Percentiles rank a stretch among this genome's conserved stretches.
phyloP scores from a whole-genome alignment of 169 alveolate species.

The Hepatocystis sp. region DNA sequence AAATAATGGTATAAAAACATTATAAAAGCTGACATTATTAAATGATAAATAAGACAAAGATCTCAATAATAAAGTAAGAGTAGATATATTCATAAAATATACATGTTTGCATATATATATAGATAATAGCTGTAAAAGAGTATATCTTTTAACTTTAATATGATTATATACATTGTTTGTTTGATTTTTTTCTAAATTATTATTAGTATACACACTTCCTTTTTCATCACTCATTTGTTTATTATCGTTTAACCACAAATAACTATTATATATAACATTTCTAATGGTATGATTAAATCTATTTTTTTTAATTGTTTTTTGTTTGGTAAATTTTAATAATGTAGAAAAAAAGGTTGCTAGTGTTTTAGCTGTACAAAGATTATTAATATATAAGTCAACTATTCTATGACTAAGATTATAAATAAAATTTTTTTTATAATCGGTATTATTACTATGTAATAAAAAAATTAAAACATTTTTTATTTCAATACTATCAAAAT shows the following conservation, averaged over 20 bases:
- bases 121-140: slow-evolving; percentile 55
- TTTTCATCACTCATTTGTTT: neutral
- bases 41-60: slow-evolving; percentile 58
- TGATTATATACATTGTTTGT: slow-evolving; percentile 7
- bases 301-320: slow-evolving; percentile 28
- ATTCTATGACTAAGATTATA: slow-evolving; percentile 61
- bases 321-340: slow-evolving; percentile 48
- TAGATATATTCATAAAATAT: slow-evolving; percentile 63
- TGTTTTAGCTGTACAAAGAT: slow-evolving; percentile 16
- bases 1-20: slow-evolving; percentile 66
- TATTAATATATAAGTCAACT: slow-evolving; percentile 42
- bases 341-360: slow-evolving; percentile 22
- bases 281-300: slow-evolving; percentile 71
- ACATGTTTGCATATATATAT: slow-evolving; percentile 71
- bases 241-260: slow-evolving; percentile 49
- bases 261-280: slow-evolving; percentile 53
- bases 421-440: slow-evolving; percentile 57
- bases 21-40: slow-evolving; percentile 34
- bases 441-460: slow-evolving; percentile 23
- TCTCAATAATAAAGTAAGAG: slow-evolving; percentile 52
- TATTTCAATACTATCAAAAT: slow-evolving; percentile 72
- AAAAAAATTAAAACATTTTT: slow-evolving; percentile 66
- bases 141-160: slow-evolving; percentile 45
- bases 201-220: neutral
- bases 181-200: slow-evolving; percentile 2